Evolutionary conservation across 2,329 filamentous ascomycete species (phyloP).

Genomic region (Penicillium occitanis): DNA sequence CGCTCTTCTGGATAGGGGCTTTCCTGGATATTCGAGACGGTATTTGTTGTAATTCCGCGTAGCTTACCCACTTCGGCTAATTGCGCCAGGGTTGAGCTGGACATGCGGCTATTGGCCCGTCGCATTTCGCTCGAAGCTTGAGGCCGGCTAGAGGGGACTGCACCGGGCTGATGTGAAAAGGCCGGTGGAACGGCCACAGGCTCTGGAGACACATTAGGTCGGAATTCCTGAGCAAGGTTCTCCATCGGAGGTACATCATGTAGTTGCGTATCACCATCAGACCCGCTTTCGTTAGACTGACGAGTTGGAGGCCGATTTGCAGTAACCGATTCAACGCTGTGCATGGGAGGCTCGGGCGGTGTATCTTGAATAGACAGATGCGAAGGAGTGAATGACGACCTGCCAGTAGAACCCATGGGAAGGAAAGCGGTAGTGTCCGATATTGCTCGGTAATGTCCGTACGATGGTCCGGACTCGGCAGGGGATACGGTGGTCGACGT

Average conservation of each 20-base stretch:
- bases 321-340: background rate
- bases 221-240: slow-evolving; percentile 36
- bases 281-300: slow-evolving; percentile 40
- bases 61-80: slow-evolving; percentile 68
- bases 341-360: slow-evolving; percentile 41
- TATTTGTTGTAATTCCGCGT: slow-evolving; percentile 29
- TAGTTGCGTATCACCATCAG: slow-evolving; percentile 39
- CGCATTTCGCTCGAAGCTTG: slow-evolving; percentile 75
- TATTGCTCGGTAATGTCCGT: slow-evolving; percentile 32
- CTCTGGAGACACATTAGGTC: slow-evolving; percentile 63
- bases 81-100: slow-evolving; percentile 75
- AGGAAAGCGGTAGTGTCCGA: slow-evolving; percentile 36
- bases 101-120: slow-evolving; percentile 79
- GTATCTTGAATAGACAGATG: slow-evolving; percentile 28
- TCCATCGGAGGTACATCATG: slow-evolving; percentile 27
- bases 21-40: slow-evolving; percentile 10
- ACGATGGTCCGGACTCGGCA: slow-evolving; percentile 6
- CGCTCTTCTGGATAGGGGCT: slow-evolving; percentile 18
- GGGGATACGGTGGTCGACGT: slow-evolving; percentile 4
- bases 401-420: slow-evolving; percentile 15
- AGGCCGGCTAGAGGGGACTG: slow-evolving; percentile 67
- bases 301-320: slow-evolving; percentile 26
- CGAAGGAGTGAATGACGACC: slow-evolving; percentile 17
- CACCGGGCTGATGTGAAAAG: slow-evolving; percentile 72
- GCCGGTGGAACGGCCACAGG: slow-evolving; percentile 76